A percentile compares a stretch with the other conserved stretches of the same genome.
phyloP scores from a whole-genome alignment of 768 basidiomycete species.

The Baorangia bicolor region DNA sequence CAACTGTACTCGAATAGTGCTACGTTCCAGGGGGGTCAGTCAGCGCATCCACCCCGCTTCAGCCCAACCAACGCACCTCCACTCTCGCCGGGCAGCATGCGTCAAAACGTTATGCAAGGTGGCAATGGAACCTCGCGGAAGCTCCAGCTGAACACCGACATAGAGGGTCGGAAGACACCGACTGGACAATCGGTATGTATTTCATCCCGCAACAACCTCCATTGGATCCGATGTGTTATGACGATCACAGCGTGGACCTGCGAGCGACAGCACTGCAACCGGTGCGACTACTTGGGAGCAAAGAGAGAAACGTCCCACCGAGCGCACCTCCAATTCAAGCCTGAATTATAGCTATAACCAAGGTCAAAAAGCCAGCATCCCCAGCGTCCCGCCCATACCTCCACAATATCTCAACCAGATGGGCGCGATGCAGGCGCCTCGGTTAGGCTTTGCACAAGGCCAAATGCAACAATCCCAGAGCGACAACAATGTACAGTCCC shows the following conservation, averaged over 20 bases:
- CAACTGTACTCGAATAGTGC: constrained; percentile 30
- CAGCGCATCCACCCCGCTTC: constrained; percentile 68
- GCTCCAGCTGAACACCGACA: constrained; percentile 59
- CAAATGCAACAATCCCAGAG: constrained; percentile 29
- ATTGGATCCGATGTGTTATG: constrained; percentile 35
- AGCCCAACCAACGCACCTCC: constrained; percentile 46
- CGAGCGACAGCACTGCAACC: constrained; percentile 31
- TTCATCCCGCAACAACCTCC: constrained; percentile 39
- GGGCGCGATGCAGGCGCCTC: constrained; percentile 34
- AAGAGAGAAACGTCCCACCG: constrained; percentile 55
- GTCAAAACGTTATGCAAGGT: constrained; percentile 40
- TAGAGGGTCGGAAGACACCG: constrained; percentile 66
- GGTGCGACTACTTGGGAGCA: constrained; percentile 58
- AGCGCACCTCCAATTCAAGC: constrained; percentile 67
- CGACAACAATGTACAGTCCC: constrained; percentile 36
- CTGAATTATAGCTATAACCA: constrained; percentile 59
- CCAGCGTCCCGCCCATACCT: constrained; percentile 73
- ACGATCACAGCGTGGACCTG: constrained; percentile 37
- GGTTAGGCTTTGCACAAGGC: constrained; percentile 37
- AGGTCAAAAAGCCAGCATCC: constrained; percentile 41
- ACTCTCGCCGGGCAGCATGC: constrained; percentile 41
- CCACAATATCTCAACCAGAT: constrained; percentile 68
- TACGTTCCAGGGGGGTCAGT: constrained; percentile 47
- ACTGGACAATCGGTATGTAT: constrained; percentile 51
- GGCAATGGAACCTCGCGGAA: constrained; percentile 42